A percentile compares a stretch with the other conserved stretches of the same genome.
phyloP scores from a whole-genome alignment of 345 rosid species.

The Noccaea bulbosa region DNA sequence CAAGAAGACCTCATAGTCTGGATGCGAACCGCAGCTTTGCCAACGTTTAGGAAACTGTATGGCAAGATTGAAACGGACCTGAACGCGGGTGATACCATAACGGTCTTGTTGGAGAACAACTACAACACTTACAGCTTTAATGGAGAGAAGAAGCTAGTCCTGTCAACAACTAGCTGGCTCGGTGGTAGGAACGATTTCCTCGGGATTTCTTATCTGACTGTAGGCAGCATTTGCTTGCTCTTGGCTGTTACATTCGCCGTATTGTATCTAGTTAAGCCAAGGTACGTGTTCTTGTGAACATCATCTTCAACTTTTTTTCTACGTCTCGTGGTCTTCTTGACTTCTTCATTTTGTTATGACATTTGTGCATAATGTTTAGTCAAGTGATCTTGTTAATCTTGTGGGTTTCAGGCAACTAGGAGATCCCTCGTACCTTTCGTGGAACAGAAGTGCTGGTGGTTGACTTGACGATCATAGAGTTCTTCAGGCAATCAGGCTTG shows the following conservation, averaged over 20 bases:
- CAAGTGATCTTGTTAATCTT: conserved; percentile 26
- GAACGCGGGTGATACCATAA: conserved; percentile 53
- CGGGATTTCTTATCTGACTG: conserved; percentile 55
- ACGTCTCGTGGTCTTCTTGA: neutral
- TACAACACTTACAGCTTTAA: conserved; percentile 93
- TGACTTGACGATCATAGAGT: conserved; percentile 22
- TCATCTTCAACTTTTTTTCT: neutral
- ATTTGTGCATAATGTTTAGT: neutral
- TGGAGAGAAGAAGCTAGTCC: conserved; percentile 92
- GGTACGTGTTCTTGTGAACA: conserved; percentile 50
- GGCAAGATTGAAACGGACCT: conserved; percentile 90
- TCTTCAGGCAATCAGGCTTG: conserved; percentile 10
- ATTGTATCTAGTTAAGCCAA: conserved; percentile 84
- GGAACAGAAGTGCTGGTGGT: conserved; percentile 88
- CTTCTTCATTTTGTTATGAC: neutral
- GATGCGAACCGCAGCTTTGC: conserved; percentile 99
- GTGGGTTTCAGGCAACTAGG: conserved; percentile 77
- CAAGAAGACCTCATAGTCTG: conserved; percentile 97
- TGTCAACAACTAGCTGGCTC: conserved; percentile 95
- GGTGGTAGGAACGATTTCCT: conserved; percentile 96
- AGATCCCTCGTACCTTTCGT: conserved; percentile 90
- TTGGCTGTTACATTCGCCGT: conserved; percentile 78
- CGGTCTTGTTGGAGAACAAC: conserved; percentile 58
- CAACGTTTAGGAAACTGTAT: conserved; percentile 92
- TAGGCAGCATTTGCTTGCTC: conserved; percentile 53